Conservation (phyloP, 768 basidiomycete genomes). For the Auricularia cornea region DNA sequence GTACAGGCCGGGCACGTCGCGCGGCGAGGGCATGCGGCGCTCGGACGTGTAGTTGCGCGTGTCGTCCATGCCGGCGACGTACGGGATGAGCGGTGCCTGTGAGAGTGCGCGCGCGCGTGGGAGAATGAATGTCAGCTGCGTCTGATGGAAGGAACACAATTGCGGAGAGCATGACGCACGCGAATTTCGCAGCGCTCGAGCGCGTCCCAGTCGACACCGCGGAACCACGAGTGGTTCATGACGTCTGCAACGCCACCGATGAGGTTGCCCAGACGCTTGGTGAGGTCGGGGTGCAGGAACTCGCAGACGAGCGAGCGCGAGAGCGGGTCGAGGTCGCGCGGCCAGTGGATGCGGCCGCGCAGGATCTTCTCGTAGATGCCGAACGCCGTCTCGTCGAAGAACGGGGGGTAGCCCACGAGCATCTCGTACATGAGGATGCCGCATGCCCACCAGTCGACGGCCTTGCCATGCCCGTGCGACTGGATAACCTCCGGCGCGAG, state of each 20-base stretch:
- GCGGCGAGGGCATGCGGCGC: slow-evolving; percentile 14
- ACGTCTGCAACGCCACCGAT: slow-evolving; percentile 88
- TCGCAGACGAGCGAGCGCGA: slow-evolving; percentile 83
- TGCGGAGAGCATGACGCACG: slow-evolving; percentile 35
- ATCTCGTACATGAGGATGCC: slow-evolving; percentile 97
- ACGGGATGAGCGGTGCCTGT: slow-evolving; percentile 82
- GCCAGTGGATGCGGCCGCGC: slow-evolving; percentile 81
- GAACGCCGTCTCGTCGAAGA: slow-evolving; percentile 96
- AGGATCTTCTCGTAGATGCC: slow-evolving; percentile 99
- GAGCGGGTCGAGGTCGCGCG: slow-evolving; percentile 79
- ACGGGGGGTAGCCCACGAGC: slow-evolving; percentile 97
- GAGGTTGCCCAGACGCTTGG: slow-evolving; percentile 87
- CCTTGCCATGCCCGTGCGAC: slow-evolving; percentile 95
- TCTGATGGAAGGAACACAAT: not conserved
- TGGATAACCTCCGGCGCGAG: slow-evolving; percentile 98
- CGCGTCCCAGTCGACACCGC: slow-evolving; percentile 88
- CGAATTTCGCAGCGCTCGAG: slow-evolving; percentile 80
- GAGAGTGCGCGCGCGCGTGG: no score
- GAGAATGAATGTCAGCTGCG: slow-evolving; percentile 5
- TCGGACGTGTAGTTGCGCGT: slow-evolving; percentile 67
- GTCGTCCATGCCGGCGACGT: slow-evolving; percentile 70
- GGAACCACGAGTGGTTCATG: slow-evolving; percentile 89
- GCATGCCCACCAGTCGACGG: slow-evolving; percentile 99
- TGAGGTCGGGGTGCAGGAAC: slow-evolving; percentile 87
- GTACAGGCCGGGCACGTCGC: slow-evolving; percentile 12